phyloP scores from a whole-genome alignment of 352 stramenopile genomes.

The Globisporangium nodosum region DNA sequence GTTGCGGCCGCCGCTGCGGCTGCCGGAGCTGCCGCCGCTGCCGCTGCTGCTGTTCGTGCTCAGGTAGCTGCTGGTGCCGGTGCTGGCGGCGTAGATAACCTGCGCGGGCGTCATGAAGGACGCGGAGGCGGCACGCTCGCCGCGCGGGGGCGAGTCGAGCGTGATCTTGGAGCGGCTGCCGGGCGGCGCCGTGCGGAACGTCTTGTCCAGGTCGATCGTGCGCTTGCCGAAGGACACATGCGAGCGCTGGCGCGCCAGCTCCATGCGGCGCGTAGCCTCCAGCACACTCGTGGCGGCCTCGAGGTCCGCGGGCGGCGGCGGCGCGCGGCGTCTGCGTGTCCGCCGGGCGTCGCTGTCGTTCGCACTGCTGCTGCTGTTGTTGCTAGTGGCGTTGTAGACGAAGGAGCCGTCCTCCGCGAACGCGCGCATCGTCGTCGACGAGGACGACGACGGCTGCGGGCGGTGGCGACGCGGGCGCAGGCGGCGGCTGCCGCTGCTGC shows the following conservation, averaged over 20 bases:
- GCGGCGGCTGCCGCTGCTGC: not conserved
- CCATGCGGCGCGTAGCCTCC: slow-evolving; percentile 30
- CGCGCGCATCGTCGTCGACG: slow-evolving; percentile 2
- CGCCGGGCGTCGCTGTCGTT: not conserved
- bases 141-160: slow-evolving; percentile 21
- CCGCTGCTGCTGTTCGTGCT: slow-evolving; percentile 10
- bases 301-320: slow-evolving; percentile 20
- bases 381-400: slow-evolving; percentile 2
- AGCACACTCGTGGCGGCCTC: slow-evolving; percentile 39
- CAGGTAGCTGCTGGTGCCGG: slow-evolving; percentile 12
- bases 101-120: slow-evolving; percentile 25
- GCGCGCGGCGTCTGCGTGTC: slow-evolving; percentile 7
- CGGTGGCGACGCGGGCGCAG: not conserved
- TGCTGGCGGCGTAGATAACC: slow-evolving; percentile 15
- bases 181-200: slow-evolving; percentile 52
- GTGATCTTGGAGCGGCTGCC: slow-evolving; percentile 30
- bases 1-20: not conserved
- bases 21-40: slow-evolving; percentile 2
- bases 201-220: slow-evolving; percentile 39
- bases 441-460: no score
- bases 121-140: slow-evolving; percentile 13
- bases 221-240: slow-evolving; percentile 45
- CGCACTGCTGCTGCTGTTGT: not conserved
- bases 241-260: slow-evolving; percentile 42
- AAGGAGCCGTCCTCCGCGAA: slow-evolving; percentile 14